Percentiles rank a stretch among this genome's conserved stretches.
phyloP scores from a whole-genome alignment of 148 eudicot genomes.

The Simmondsia chinensis region DNA sequence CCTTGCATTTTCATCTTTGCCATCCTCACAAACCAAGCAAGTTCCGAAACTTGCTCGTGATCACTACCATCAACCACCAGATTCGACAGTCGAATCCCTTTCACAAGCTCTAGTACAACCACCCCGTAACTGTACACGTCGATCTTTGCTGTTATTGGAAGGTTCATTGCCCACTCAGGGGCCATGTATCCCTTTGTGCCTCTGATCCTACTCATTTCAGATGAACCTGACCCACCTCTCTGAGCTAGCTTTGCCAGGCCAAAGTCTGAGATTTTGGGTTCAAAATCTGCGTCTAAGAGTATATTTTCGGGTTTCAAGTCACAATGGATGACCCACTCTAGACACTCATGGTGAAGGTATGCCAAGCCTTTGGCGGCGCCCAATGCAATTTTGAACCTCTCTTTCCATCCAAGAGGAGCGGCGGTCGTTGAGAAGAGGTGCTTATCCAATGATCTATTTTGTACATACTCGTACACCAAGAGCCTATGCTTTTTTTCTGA shows the following conservation, averaged over 20 bases:
- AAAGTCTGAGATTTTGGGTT: conserved; percentile 58
- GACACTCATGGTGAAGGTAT: conserved; percentile 70
- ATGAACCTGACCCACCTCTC: conserved; percentile 31
- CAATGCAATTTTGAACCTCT: conserved; percentile 37
- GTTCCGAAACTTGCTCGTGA: conserved; percentile 17
- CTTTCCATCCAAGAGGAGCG: conserved; percentile 43
- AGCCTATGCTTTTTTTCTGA: conserved; percentile 34
- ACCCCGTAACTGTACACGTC: conserved; percentile 66
- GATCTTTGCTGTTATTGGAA: conserved; percentile 58
- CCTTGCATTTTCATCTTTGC: conserved; percentile 15
- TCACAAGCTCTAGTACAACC: conserved; percentile 55
- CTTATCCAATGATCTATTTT: conserved; percentile 41
- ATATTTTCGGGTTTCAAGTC: conserved; percentile 72
- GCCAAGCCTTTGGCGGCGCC: conserved; percentile 69
- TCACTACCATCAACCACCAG: conserved; percentile 17
- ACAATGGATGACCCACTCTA: conserved; percentile 78
- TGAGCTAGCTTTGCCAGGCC: conserved; percentile 53
- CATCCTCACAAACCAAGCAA: conserved; percentile 23
- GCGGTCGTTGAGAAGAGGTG: conserved; percentile 24
- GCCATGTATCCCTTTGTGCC: conserved; percentile 83
- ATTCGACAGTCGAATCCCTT: conserved; percentile 42
- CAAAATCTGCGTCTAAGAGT: conserved; percentile 36
- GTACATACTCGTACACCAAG: conserved; percentile 43
- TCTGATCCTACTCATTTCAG: conserved; percentile 30
- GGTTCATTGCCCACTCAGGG: conserved; percentile 64